Conservation (phyloP, 2,329 filamentous ascomycete genomes). For the Colletotrichum paranaense region DNA sequence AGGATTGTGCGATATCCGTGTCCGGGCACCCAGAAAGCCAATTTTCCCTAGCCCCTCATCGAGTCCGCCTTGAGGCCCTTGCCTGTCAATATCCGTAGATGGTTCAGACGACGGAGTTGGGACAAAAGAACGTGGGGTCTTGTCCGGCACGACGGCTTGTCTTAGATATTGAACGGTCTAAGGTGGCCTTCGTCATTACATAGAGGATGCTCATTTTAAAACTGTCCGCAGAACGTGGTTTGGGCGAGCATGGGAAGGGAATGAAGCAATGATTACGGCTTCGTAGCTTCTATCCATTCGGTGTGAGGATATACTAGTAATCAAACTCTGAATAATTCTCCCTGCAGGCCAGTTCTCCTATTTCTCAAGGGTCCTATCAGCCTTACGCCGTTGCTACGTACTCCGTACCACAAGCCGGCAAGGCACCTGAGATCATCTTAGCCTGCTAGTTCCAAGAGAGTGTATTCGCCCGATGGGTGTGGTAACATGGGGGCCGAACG, state of each 20-base stretch:
- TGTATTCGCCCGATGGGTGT: constrained; percentile 20
- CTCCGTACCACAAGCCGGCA: constrained; percentile 17
- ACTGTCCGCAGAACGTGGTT: background rate
- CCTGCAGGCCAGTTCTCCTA: constrained; percentile 7
- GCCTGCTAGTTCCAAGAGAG: background rate
- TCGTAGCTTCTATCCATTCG: background rate
- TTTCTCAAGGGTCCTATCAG: constrained; percentile 24
- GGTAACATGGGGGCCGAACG: constrained; percentile 23
- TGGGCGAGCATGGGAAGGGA: background rate
- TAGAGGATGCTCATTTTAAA: constrained; percentile 6
- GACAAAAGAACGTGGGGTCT: background rate
- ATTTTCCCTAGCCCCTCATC: background rate
- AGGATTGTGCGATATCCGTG: background rate
- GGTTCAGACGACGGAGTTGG: background rate
- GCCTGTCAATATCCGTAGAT: background rate
- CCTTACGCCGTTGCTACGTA: constrained; percentile 29
- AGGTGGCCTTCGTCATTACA: background rate
- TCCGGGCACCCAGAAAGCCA: background rate
- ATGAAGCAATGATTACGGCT: constrained; percentile 15
- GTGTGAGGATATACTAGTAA: constrained; percentile 5
- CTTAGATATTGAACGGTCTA: background rate
- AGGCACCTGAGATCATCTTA: constrained; percentile 22
- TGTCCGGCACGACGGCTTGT: background rate
- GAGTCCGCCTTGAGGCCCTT: background rate
- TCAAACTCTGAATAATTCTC: constrained; percentile 7